phyloP scores from a whole-genome alignment of 164 flowering plant genomes.

The Sedum album region DNA sequence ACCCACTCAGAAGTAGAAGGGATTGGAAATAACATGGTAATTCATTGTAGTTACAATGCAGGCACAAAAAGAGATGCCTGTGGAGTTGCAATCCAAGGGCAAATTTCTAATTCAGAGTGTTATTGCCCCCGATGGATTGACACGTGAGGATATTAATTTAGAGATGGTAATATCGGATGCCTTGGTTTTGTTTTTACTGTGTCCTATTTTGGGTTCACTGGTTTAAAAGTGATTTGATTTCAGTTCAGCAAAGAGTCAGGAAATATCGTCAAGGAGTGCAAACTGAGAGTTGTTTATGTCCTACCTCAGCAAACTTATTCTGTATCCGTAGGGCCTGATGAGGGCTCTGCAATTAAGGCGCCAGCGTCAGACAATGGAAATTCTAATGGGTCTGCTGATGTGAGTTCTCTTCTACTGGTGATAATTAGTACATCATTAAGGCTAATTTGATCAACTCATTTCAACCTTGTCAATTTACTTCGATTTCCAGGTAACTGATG shows the following conservation, averaged over 20 bases:
- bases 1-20: no score
- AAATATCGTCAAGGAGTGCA: conserved; percentile 48
- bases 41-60: conserved; percentile 48
- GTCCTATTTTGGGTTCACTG: not conserved
- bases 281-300: conserved; percentile 53
- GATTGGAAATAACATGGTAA: no score
- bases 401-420: conserved; percentile 13
- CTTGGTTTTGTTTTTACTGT: not conserved
- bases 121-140: conserved; percentile 20
- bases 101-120: conserved; percentile 53
- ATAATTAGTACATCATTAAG: not conserved
- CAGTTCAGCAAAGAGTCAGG: conserved; percentile 59
- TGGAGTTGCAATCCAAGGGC: conserved; percentile 47
- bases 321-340: conserved; percentile 54
- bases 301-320: conserved; percentile 56
- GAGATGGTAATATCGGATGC: conserved; percentile 29
- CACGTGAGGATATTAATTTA: conserved; percentile 32
- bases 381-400: conserved; percentile 20
- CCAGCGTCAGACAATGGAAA: conserved; percentile 38
- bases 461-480: not conserved
- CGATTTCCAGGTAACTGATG: conserved; percentile 17
- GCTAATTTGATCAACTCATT: not conserved
- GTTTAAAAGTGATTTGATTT: conserved; percentile 9
- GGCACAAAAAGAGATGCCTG: conserved; percentile 47
- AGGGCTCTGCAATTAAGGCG: conserved; percentile 42